Evolutionary conservation across 768 basidiomycete species (phyloP), one percentile per base, ranked within the genome.

Genomic region (Hypsizygus marmoreus): DNA sequence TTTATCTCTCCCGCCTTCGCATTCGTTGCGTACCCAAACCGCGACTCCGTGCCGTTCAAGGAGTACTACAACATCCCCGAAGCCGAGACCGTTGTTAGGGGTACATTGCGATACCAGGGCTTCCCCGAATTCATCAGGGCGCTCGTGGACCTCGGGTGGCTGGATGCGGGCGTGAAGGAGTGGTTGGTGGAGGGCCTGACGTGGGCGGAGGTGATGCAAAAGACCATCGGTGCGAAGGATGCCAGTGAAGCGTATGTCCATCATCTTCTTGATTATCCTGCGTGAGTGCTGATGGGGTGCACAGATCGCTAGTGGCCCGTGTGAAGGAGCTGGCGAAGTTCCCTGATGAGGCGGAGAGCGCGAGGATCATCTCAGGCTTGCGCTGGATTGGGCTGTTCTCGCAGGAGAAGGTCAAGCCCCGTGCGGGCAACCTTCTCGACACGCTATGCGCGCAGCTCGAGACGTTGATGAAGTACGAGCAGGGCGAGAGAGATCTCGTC

Each of bases 1-100:
- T 95, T 81, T 66, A 93, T 98, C 68, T 83, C 89, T 9, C 95
- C 95, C 14, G 94, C 94, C 9, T 97, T 89, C 64, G 94, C 91
- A 2, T 95, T 98, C 58, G 93, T 97, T 54, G 90, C 86, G 23
- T 98, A 98, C 71, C 95, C 97, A 48, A 99, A 99, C 75, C 84
- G 97, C 45, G 86, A 99, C 71, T 95, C 91, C 2, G 79, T 84
- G 3, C 85, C 88, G 6, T 99, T 94, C 83, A 79, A 80, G 51
- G 86, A 97, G 69, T 93, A 77, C 60, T 99, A 99, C 75, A 73
- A 80, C 54, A 95, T 99, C 53, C 89, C 90, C 10, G 97, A 98
- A 66, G 93, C 91, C 8, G 84, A 97, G 71, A 94, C 91, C 4
- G 79, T 95, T 49, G 77, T 97, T 39, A 82, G 97, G 24, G 97